Evolutionary conservation across 164 flowering plant species (phyloP), one percentile per base, ranked within the genome.

Genomic region (Santalum album): DNA sequence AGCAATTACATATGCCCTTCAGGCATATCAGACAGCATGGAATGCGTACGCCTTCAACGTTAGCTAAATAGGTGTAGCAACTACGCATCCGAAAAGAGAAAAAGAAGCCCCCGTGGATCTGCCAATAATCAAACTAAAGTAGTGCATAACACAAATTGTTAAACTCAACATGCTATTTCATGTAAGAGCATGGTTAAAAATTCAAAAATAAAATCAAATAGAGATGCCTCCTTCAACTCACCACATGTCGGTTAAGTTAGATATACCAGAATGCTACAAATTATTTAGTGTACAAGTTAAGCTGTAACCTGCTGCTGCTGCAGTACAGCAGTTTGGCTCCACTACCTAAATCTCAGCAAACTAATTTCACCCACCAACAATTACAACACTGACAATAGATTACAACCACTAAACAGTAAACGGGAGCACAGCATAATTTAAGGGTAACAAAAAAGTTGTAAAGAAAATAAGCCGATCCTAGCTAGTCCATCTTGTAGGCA

Each of bases 251-350:
- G 59, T 25, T 47, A 53, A 48, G 52, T 55, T 54, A 29, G 55
- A 24, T 26, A 40, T 7, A 32, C 7, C 12, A 43, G 24, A 25
- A 45, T 36, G 35, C 57, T 57, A 57, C 43, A 43, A 25, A 51
- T 57, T 50, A 38, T 61, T 51, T 57, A 57, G 56, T 51, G 46
- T 63, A 63, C 61, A 63, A 16, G 46, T 44, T 20, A 57, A 42
- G 51, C 58, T 51, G 45, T 54, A 20, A 52, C 12, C 42, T 9
- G 42, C 3, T n/a, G 14, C 16, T 9, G 42, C 42, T 16, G 15
- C 2, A 16, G 42, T 62, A 7, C 40, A 26, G 51, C 16, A 24
- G 26, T 26, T 56, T 17, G 24, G 18, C 20, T 43, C 48, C 34
- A 27, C 59, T 49, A 23, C 20, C 25, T 7, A 36, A n/a, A n/a